These are phyloP conservation scores for Hura crepitans DNA, from an alignment of 441 rosid genomes.

Conservation along the genomic window DNA sequence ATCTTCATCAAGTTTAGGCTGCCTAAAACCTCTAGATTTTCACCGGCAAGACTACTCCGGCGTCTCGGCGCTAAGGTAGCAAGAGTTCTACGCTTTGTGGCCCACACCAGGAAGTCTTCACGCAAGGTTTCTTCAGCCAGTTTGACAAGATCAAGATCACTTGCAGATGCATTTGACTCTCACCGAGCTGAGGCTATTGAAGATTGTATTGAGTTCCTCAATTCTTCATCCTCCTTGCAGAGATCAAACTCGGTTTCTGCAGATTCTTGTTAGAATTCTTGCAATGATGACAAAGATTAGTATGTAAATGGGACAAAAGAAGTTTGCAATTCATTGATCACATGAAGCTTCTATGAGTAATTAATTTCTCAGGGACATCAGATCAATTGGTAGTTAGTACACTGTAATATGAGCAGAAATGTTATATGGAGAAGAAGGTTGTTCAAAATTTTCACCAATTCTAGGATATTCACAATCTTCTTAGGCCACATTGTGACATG, in stretches of 20 bases:
- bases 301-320: slow-evolving; percentile 20
- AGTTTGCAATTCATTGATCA: slow-evolving; percentile 4
- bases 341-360: neutral
- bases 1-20: slow-evolving; percentile 47
- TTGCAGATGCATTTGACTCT: slow-evolving; percentile 63
- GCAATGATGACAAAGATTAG: neutral
- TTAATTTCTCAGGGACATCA: neutral
- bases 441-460: neutral
- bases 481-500: neutral
- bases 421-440: neutral
- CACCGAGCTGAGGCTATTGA: slow-evolving; percentile 86
- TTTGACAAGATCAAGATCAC: slow-evolving; percentile 65
- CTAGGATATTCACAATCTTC: neutral
- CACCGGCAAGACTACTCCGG: slow-evolving; percentile 43
- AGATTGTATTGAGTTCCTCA: slow-evolving; percentile 91
- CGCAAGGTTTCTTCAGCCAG: slow-evolving; percentile 47
- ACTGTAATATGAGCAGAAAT: neutral
- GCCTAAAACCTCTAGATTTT: slow-evolving; percentile 35
- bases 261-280: slow-evolving; percentile 38
- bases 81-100: slow-evolving; percentile 47
- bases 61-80: slow-evolving; percentile 57
- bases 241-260: slow-evolving; percentile 61
- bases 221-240: slow-evolving; percentile 69
- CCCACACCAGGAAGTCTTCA: slow-evolving; percentile 42
- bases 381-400: neutral